Conservation (phyloP, 2,329 filamentous ascomycete genomes). For the Ceratocystis destructans region DNA sequence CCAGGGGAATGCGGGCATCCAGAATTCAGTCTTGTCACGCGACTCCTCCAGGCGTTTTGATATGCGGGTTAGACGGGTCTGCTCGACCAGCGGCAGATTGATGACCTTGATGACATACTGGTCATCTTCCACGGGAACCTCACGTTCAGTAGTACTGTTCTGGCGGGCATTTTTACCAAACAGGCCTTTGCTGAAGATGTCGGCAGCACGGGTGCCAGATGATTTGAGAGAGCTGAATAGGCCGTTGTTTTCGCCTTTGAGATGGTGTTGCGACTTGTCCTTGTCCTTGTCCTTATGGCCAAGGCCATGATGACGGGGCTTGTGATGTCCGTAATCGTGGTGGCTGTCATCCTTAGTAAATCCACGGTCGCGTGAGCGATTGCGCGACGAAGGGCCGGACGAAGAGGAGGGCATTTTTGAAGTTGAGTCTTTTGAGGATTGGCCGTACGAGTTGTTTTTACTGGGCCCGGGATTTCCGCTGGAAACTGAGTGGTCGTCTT, state of each 20-base stretch:
- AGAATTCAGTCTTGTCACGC: constrained; percentile 91
- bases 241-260: constrained; percentile 20
- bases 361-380: constrained; percentile 58
- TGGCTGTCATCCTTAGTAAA: constrained; percentile 29
- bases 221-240: constrained; percentile 63
- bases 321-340: constrained; percentile 18
- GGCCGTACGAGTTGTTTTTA: constrained; percentile 8
- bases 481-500: constrained; percentile 18
- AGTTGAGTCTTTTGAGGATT: constrained; percentile 3
- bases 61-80: constrained; percentile 81
- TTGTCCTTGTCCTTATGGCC: constrained; percentile 35
- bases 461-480: constrained; percentile 6
- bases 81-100: constrained; percentile 72
- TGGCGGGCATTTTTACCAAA: constrained; percentile 66
- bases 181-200: constrained; percentile 68
- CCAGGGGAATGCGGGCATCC: constrained; percentile 96
- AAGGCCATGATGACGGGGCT: constrained; percentile 24
- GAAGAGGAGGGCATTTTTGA: constrained; percentile 10
- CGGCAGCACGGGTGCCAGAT: constrained; percentile 59
- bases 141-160: constrained; percentile 54
- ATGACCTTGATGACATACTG: constrained; percentile 76
- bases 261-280: constrained; percentile 38
- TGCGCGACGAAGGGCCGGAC: constrained; percentile 41
- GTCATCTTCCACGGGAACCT: constrained; percentile 57
- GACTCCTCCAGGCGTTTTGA: constrained; percentile 79